phyloP scores from a whole-genome alignment of 352 stramenopile genomes.

The Aphanomyces euteiches region DNA sequence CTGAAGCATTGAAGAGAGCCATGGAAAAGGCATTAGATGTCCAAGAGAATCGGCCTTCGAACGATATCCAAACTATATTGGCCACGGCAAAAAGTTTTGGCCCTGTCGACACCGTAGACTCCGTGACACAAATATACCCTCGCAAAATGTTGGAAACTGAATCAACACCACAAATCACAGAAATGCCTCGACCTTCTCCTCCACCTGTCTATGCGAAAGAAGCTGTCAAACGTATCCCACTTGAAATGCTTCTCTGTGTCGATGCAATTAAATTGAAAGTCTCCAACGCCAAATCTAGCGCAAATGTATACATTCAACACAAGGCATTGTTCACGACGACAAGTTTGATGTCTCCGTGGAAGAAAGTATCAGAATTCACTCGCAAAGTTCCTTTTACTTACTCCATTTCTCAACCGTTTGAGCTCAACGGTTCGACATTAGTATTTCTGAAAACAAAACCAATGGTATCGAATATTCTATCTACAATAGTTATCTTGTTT shows the following conservation, averaged over 20 bases:
- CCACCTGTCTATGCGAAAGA: neutral
- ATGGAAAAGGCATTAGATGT: conserved; percentile 21
- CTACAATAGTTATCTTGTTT: neutral
- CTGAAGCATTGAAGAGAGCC: conserved; percentile 9
- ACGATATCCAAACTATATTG: conserved; percentile 14
- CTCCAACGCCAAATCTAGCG: neutral
- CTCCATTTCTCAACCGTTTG: neutral
- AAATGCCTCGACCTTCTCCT: neutral
- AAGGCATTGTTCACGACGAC: neutral
- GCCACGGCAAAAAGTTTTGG: conserved; percentile 27
- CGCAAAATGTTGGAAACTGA: no score
- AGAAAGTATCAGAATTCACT: neutral
- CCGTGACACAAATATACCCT: no score
- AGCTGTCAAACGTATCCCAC: neutral
- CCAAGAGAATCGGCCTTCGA: neutral
- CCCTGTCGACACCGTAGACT: neutral
- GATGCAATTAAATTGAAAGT: neutral
- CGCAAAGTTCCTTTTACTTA: neutral
- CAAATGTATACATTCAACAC: neutral
- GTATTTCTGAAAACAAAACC: neutral
- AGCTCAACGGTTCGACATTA: neutral
- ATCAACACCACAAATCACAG: neutral
- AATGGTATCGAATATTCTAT: neutral
- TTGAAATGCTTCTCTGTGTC: conserved; percentile 7
- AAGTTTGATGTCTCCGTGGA: neutral